phyloP scores from a whole-genome alignment of 169 alveolate species.

The Plasmodium vivax region DNA sequence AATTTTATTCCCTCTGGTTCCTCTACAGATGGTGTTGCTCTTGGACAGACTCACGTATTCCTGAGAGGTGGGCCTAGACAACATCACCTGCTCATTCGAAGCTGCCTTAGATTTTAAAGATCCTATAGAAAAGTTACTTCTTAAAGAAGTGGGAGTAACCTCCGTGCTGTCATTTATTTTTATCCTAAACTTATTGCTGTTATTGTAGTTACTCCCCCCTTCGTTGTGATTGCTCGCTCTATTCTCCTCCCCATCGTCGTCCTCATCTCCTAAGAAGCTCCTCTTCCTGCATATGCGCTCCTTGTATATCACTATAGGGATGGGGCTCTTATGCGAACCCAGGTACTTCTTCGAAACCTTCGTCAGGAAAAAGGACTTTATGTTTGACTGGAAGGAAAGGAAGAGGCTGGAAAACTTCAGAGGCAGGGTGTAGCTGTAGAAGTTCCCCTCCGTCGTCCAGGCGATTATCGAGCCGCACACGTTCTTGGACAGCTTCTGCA shows the following conservation, averaged over 20 bases:
- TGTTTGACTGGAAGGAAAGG: slow-evolving; percentile 67
- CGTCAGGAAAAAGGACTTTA: slow-evolving; percentile 50
- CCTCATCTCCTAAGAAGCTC: not conserved
- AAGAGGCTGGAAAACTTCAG: slow-evolving; percentile 57
- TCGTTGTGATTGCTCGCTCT: not conserved
- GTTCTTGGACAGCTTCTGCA: slow-evolving; percentile 55
- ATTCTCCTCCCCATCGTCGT: not conserved
- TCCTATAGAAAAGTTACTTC: not conserved
- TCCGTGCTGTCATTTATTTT: not conserved
- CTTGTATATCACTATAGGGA: slow-evolving; percentile 37
- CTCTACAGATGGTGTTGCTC: not conserved
- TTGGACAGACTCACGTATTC: not conserved
- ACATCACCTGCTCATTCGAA: not conserved
- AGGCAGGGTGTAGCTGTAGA: slow-evolving; percentile 49
- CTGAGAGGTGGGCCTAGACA: not conserved
- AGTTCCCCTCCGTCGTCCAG: slow-evolving; percentile 74
- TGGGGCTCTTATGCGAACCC: slow-evolving; percentile 50
- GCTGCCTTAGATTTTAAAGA: not conserved
- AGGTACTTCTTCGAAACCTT: slow-evolving; percentile 18
- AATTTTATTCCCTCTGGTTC: not conserved
- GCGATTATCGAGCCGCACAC: slow-evolving; percentile 52
- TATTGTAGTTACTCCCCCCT: not conserved
- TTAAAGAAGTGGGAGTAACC: not conserved
- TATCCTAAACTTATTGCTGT: not conserved
- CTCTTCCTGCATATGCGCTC: not conserved